These are phyloP conservation scores for Suhomyces vadensis DNA, from an alignment of 805 yeast genomes.

Conservation along the genomic window DNA sequence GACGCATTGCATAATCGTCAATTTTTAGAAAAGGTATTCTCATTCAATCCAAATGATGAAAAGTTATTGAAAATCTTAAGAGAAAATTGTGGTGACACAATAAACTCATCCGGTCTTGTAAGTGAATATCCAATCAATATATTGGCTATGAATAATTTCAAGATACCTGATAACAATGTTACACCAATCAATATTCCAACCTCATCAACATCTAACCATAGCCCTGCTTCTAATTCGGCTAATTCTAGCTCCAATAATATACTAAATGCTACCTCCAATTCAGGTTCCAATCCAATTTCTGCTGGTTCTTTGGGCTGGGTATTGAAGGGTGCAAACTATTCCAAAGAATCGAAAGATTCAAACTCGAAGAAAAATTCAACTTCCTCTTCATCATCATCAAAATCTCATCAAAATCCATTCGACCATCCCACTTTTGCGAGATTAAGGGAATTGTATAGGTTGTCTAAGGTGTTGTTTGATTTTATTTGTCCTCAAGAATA, in stretches of 20 bases:
- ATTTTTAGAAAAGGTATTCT: slow-evolving; percentile 79
- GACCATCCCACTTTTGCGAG: slow-evolving; percentile 79
- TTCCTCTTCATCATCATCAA: slow-evolving; percentile 8
- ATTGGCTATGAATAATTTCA: slow-evolving; percentile 74
- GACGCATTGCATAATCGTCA: slow-evolving; percentile 95
- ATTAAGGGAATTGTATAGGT: slow-evolving; percentile 81
- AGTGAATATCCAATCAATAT: slow-evolving; percentile 73
- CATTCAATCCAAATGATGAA: slow-evolving; percentile 53
- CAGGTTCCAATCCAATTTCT: slow-evolving; percentile 27
- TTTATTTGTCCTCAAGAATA: slow-evolving; percentile 98
- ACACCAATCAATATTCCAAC: slow-evolving; percentile 16
- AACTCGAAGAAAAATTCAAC: slow-evolving; percentile 13
- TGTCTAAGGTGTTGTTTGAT: slow-evolving; percentile 92
- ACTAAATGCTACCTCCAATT: slow-evolving; percentile 20
- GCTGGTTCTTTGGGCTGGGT: slow-evolving; percentile 81
- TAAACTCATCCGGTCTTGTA: slow-evolving; percentile 56
- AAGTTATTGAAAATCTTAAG: slow-evolving; percentile 34
- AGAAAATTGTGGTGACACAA: slow-evolving; percentile 43
- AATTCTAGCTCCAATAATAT: slow-evolving; percentile 18
- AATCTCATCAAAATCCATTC: slow-evolving; percentile 47
- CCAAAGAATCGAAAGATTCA: slow-evolving; percentile 21
- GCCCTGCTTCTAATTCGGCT: slow-evolving; percentile 18
- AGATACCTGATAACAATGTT: slow-evolving; percentile 47
- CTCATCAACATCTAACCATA: slow-evolving; percentile 18
- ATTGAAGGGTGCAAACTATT: slow-evolving; percentile 43